phyloP scores from a whole-genome alignment of 1,284 basidiomycete genomes.

The Puccinia coronata region DNA sequence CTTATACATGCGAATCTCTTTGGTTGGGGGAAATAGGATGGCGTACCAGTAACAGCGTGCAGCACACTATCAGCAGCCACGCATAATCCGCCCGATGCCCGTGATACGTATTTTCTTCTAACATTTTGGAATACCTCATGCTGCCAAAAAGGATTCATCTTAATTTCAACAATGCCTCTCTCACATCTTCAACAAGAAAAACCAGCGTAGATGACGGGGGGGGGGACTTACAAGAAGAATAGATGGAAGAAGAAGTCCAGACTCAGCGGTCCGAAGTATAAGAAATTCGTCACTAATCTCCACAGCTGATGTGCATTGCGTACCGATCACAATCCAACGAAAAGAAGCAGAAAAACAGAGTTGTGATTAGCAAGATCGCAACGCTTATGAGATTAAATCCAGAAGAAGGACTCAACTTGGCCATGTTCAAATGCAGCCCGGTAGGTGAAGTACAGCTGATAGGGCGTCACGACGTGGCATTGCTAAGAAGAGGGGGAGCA shows the following conservation, averaged over 20 bases:
- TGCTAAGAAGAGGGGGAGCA: conserved; percentile 4
- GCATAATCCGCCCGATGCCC: conserved; percentile 88
- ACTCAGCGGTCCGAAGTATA: conserved; percentile 90
- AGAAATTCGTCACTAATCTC: conserved; percentile 85
- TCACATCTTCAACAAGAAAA: too few species aligned
- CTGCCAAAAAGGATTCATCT: neutral
- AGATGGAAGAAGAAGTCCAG: conserved; percentile 96
- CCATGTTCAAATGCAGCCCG: conserved; percentile 47
- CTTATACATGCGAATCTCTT: neutral
- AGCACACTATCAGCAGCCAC: conserved; percentile 70
- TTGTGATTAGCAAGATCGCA: conserved; percentile 10
- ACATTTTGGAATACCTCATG: conserved; percentile 92
- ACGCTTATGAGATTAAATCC: neutral
- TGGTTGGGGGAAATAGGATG: neutral
- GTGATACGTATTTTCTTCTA: conserved; percentile 93
- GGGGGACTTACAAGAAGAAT: conserved; percentile 72
- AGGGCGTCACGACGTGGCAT: conserved; percentile 47
- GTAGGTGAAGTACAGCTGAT: conserved; percentile 50
- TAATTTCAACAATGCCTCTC: neutral
- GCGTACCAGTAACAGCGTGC: conserved; percentile 40
- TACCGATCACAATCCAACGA: neutral
- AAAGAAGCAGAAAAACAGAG: neutral
- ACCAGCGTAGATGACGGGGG: neutral
- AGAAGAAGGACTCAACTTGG: conserved; percentile 29
- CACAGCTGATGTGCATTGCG: conserved; percentile 68